These are phyloP conservation scores for Quercus gilva DNA, from an alignment of 306 rosid genomes.

Conservation along the genomic window DNA sequence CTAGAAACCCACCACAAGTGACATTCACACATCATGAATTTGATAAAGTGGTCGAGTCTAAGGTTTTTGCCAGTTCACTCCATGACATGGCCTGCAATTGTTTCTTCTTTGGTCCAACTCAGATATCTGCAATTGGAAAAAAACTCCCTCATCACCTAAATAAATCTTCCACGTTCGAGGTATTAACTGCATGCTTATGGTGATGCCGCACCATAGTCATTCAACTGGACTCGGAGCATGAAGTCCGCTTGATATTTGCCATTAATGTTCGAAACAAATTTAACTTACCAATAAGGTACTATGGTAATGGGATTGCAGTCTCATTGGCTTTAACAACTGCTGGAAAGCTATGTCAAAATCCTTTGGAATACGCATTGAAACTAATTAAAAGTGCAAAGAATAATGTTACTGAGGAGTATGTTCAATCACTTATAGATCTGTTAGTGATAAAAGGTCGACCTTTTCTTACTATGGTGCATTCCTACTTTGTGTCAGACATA, in stretches of 20 bases:
- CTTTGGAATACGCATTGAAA: too few species aligned
- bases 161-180: conserved; percentile 16
- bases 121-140: conserved; percentile 2
- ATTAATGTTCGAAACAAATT: conserved; percentile 1
- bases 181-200: conserved; percentile 30
- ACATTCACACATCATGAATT: conserved; percentile 24
- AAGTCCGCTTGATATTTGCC: background rate
- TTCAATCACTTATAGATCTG: too few species aligned
- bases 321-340: too few species aligned
- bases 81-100: conserved; percentile 2
- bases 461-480: too few species aligned
- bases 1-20: conserved; percentile 26
- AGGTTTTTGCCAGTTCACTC: background rate
- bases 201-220: conserved; percentile 21
- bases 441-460: too few species aligned
- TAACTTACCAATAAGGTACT: too few species aligned
- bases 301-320: too few species aligned
- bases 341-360: too few species aligned
- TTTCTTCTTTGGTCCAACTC: conserved; percentile 16
- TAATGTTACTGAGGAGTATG: too few species aligned
- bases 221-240: background rate
- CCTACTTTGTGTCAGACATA: too few species aligned
- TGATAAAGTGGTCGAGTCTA: background rate
- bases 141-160: conserved; percentile 17
- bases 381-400: too few species aligned